Percentiles rank a stretch among this genome's conserved stretches.
phyloP scores from a whole-genome alignment of 169 alveolate species.

The Amoebophrya sp. region DNA sequence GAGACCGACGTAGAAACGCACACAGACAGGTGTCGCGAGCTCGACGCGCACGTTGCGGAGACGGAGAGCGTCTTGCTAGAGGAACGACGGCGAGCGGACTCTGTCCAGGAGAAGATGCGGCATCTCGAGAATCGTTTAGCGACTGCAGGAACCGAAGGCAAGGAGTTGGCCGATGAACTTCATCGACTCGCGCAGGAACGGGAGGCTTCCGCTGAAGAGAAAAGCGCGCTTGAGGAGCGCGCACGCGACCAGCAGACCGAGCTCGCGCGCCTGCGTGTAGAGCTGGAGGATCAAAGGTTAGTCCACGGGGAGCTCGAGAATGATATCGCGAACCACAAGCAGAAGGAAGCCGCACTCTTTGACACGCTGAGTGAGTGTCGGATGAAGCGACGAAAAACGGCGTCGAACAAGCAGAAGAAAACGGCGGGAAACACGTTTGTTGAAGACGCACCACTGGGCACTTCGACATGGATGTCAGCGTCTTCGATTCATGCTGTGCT shows the following conservation, averaged over 20 bases:
- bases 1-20: background rate
- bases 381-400: no score
- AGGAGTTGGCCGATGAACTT: background rate
- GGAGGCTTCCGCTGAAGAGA: background rate
- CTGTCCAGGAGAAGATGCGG: no score
- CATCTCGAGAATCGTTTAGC: background rate
- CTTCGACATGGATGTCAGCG: no score
- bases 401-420: no score
- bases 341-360: background rate
- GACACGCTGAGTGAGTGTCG: background rate
- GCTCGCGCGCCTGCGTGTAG: background rate
- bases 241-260: background rate
- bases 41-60: background rate
- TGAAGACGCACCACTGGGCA: no score
- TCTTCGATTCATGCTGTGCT: no score
- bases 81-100: no score
- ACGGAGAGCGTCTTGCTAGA: background rate
- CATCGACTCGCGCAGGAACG: no score
- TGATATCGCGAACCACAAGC: background rate
- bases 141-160: background rate
- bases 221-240: background rate
- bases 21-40: no score
- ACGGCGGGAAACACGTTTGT: no score
- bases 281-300: background rate
- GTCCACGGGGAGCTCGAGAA: conserved; percentile 11